These are phyloP conservation scores for Neurospora sp. DNA, from an alignment of 495 filamentous ascomycete species.

Conservation along the genomic window DNA sequence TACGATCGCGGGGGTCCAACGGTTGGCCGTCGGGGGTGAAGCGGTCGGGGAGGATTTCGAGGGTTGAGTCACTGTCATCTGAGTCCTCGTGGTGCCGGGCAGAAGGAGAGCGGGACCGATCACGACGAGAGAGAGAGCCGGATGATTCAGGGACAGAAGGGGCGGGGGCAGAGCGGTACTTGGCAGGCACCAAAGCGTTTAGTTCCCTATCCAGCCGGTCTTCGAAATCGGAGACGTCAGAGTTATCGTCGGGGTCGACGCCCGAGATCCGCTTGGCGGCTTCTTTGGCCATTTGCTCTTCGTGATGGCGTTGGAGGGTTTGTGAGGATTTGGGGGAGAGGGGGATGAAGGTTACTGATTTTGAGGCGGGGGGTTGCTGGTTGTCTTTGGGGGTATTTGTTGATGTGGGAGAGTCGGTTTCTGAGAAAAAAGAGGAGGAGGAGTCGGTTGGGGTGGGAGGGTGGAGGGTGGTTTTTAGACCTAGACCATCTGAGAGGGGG, in stretches of 20 bases:
- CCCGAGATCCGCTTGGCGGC: conserved; percentile 8
- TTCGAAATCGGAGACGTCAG: conserved; percentile 1
- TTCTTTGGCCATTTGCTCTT: conserved; percentile 10
- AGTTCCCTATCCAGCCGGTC: not conserved
- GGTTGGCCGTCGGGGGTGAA: conserved; percentile 55
- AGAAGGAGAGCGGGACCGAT: conserved; percentile 8
- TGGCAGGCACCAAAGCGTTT: conserved; percentile 14
- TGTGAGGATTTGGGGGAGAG: conserved; percentile 32
- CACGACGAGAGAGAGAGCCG: conserved; percentile 2
- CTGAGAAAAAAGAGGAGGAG: not conserved
- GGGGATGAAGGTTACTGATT: conserved; percentile 34
- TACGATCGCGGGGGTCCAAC: conserved; percentile 11
- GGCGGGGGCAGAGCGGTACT: conserved; percentile 20
- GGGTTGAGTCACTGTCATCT: too few relatives aligned
- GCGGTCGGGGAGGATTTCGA: conserved; percentile 49
- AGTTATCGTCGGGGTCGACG: not conserved
- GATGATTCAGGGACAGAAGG: conserved; percentile 15
- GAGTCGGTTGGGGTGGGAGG: not conserved
- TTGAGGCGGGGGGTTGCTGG: conserved; percentile 12
- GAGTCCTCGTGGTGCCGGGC: conserved; percentile 19
- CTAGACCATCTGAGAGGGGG: conserved; percentile 30
- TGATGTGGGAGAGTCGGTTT: not conserved
- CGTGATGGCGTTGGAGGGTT: conserved; percentile 29
- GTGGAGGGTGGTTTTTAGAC: conserved; percentile 19
- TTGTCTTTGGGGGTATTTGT: conserved; percentile 1